Base-by-base conservation (phyloP, 305 asterid species). In the Fraxinus platypoda region DNA sequence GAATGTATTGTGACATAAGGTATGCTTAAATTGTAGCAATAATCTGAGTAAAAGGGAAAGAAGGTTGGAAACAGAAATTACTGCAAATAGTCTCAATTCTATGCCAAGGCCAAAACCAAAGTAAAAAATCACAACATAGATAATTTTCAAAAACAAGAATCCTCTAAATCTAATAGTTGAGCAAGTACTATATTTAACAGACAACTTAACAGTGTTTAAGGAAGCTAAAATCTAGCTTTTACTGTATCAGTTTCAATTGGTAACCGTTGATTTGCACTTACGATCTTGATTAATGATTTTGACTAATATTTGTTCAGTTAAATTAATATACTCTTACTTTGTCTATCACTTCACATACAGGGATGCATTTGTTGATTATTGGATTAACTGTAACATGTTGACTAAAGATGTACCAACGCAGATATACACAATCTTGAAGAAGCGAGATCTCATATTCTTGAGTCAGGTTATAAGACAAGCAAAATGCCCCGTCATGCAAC, bases 341-440 rank as follows among this genome's bases (percentile, higher is more conserved):
- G 70, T 83, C 78, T 78, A 23, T 83, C 85, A 84, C 54, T 75
- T 70, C 77, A 81, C 79, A 81, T 82, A 77, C 88, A 95, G 98
- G 91, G 98, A 93, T 90, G 97, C 96, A 6, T 93, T 95, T 89
- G 94, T 93, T 41, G 90, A 95, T 83, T 93, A 93, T 86, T 95
- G 98, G 98, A 83, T 94, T 83, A 86, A 90, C n/a, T 89, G 93
- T 64, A 92, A 88, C 86, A 91, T 95, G 95, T 84, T 95, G 92
- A 91, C 93, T 4, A 95, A 93, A 83, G 98, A 94, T 92, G 80
- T 86, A 82, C 90, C 94, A 85, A 85, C 91, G 6, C 98, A 95
- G 84, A 88, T 95, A 76, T 93, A 86, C 88, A 80, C 90, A 71
- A 89, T 93, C 83, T 87, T 94, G 93, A 94, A 94, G 94, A 97